Evolutionary conservation across 1,284 basidiomycete genomes (phyloP).

Genomic region (Trametes polyzona): DNA sequence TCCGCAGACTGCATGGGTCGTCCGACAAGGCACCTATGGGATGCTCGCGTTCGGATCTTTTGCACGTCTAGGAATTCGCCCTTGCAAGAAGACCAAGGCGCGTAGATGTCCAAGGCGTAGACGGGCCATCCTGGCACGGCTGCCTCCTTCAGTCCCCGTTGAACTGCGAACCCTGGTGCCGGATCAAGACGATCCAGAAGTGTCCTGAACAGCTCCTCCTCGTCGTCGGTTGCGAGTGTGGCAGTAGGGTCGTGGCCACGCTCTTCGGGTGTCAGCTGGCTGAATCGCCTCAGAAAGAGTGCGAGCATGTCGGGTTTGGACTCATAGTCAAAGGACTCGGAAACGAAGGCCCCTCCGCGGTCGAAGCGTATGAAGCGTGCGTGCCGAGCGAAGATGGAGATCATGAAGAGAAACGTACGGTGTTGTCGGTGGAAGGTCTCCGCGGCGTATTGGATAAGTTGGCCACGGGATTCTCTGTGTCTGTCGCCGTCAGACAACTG

Average conservation of each 20-base stretch:
- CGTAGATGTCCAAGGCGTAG: neutral
- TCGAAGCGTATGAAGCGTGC: slow-evolving; percentile 28
- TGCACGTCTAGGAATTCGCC: neutral
- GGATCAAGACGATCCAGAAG: neutral
- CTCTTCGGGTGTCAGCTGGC: slow-evolving; percentile 7
- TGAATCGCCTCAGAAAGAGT: slow-evolving; percentile 26
- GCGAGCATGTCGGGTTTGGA: neutral
- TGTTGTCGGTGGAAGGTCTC: slow-evolving; percentile 22
- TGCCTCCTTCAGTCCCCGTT: neutral
- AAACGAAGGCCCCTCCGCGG: slow-evolving; percentile 21
- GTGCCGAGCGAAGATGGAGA: slow-evolving; percentile 8
- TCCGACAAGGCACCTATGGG: neutral
- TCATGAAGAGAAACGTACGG: slow-evolving; percentile 18
- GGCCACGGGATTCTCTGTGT: slow-evolving; percentile 37
- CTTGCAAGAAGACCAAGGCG: neutral
- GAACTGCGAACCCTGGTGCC: neutral
- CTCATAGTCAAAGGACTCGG: slow-evolving; percentile 19
- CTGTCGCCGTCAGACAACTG: slow-evolving; percentile 33
- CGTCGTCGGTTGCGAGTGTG: neutral
- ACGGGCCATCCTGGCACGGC: neutral
- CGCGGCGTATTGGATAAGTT: slow-evolving; percentile 10
- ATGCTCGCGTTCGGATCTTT: too few species aligned
- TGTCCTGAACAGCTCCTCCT: neutral
- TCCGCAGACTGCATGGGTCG: neutral
- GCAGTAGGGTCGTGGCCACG: slow-evolving; percentile 30